These are phyloP conservation scores for Fusarium succisae DNA, from an alignment of 2,329 filamentous ascomycete species.

Conservation along the genomic window DNA sequence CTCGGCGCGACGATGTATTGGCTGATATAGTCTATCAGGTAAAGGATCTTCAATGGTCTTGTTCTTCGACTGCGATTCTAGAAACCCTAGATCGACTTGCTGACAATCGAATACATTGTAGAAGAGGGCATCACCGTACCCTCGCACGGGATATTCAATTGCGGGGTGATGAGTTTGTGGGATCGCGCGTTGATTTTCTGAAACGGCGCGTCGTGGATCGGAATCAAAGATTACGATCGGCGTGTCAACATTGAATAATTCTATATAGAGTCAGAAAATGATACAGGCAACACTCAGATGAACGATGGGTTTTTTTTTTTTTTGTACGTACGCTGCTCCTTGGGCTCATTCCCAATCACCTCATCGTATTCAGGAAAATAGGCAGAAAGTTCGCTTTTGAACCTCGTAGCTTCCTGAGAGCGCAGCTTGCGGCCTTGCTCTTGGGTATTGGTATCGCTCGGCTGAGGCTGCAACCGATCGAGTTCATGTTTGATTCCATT, in stretches of 20 bases:
- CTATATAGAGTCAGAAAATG: constrained; percentile 55
- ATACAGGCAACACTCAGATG: not conserved
- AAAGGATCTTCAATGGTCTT: constrained; percentile 63
- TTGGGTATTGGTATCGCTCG: constrained; percentile 55
- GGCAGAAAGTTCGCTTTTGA: constrained; percentile 89
- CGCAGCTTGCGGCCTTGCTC: constrained; percentile 81
- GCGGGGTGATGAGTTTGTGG: constrained; percentile 42
- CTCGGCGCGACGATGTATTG: constrained; percentile 67
- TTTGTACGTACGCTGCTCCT: constrained; percentile 74
- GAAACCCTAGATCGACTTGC: constrained; percentile 64
- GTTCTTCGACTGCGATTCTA: constrained; percentile 57
- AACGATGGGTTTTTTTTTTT: constrained; percentile 37
- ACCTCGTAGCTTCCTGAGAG: constrained; percentile 83
- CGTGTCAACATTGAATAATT: constrained; percentile 77
- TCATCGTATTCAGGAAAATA: constrained; percentile 97
- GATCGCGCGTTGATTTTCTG: constrained; percentile 43
- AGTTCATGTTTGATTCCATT: constrained; percentile 72
- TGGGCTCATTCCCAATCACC: constrained; percentile 85
- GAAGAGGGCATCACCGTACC: constrained; percentile 66
- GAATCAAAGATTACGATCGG: constrained; percentile 76
- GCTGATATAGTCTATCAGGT: constrained; percentile 63
- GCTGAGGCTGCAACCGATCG: constrained; percentile 62
- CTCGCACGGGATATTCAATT: constrained; percentile 55
- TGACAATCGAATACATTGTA: constrained; percentile 66
- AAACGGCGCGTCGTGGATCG: constrained; percentile 44